Percentiles rank a stretch among this genome's conserved stretches.
phyloP scores from a whole-genome alignment of 1,284 basidiomycete genomes.

The Mycena sp. region DNA sequence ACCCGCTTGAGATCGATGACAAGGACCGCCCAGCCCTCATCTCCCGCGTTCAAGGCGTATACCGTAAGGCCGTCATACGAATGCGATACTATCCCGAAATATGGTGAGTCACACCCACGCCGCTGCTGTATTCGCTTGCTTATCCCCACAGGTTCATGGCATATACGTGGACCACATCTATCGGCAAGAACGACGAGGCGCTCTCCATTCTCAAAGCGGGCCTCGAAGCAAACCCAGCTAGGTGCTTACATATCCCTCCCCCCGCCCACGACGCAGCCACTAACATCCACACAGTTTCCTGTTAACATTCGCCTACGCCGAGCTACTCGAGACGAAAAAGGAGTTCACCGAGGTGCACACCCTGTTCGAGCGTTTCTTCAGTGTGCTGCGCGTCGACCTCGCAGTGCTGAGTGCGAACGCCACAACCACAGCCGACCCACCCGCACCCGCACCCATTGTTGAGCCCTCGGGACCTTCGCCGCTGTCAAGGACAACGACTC shows the following conservation, averaged over 20 bases:
- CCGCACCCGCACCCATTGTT: no score
- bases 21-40: conserved; percentile 76
- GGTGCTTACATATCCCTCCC: conserved; percentile 49
- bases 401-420: conserved; percentile 67
- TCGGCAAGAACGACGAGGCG: conserved; percentile 88
- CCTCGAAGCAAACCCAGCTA: conserved; percentile 88
- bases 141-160: conserved; percentile 82
- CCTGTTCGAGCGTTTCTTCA: conserved; percentile 78
- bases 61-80: conserved; percentile 87
- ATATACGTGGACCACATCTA: conserved; percentile 78
- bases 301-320: conserved; percentile 90
- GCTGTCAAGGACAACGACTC: no score
- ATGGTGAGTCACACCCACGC: conserved; percentile 65
- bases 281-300: conserved; percentile 69
- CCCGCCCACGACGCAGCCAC: neutral
- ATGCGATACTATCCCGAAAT: conserved; percentile 97
- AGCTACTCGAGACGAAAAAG: conserved; percentile 70
- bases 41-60: conserved; percentile 82
- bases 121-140: conserved; percentile 8
- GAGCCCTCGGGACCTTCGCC: no score
- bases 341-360: conserved; percentile 73
- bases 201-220: conserved; percentile 85
- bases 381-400: conserved; percentile 75
- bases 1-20: conserved; percentile 94
- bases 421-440: no score